These are phyloP conservation scores for Eragrostis nindensis DNA, from an alignment of 176 grass and related monocot species.

Conservation along the genomic window DNA sequence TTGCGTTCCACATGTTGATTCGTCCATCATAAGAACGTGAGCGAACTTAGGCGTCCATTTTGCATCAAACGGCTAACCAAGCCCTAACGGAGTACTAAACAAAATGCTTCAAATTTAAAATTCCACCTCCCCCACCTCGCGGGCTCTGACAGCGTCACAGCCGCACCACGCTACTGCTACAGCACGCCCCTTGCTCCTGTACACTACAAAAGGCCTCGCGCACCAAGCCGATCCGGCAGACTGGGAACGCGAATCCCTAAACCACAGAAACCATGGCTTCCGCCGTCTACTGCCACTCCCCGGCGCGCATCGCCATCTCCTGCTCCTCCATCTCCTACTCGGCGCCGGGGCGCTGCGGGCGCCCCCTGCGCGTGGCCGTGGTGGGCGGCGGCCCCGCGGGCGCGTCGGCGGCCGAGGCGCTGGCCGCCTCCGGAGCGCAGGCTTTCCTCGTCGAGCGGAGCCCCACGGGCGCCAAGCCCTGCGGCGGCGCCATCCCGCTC, in stretches of 20 bases:
- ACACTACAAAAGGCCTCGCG: background rate
- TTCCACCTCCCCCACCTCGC: too few species aligned
- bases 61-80: too few species aligned
- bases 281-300: conserved; percentile 35
- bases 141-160: background rate
- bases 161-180: background rate
- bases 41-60: too few species aligned
- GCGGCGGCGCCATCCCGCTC: conserved; percentile 91
- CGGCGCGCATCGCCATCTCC: conserved; percentile 32
- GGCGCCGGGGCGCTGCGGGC: background rate
- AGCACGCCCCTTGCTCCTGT: background rate
- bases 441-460: conserved; percentile 85
- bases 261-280: conserved; percentile 25
- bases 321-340: conserved; percentile 16
- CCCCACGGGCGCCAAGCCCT: conserved; percentile 81
- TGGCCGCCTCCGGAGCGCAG: conserved; percentile 56
- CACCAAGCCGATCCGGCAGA: background rate
- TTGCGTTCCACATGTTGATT: too few species aligned
- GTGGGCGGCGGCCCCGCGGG: conserved; percentile 87
- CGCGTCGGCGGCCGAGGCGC: conserved; percentile 75
- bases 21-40: too few species aligned
- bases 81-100: too few species aligned
- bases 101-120: too few species aligned
- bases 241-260: background rate
- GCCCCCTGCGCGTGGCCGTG: conserved; percentile 76